phyloP scores from a whole-genome alignment of 2,329 filamentous ascomycete genomes.

The Penicillium polonicum region DNA sequence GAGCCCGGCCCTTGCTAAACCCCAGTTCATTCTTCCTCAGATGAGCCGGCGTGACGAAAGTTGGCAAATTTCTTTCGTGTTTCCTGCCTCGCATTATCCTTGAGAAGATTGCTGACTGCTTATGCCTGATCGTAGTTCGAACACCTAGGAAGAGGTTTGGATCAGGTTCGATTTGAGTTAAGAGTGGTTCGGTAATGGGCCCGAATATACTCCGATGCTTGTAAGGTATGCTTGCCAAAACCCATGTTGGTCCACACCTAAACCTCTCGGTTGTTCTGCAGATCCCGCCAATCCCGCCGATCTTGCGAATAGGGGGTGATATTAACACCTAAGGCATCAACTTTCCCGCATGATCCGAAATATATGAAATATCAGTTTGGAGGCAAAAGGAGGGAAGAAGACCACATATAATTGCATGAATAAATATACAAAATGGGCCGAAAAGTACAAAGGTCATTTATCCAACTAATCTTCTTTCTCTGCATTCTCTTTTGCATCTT shows the following conservation, averaged over 20 bases:
- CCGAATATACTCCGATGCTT: too few relatives aligned
- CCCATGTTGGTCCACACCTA: background rate
- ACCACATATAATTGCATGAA: constrained; percentile 2
- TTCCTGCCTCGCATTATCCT: too few relatives aligned
- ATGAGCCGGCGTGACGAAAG: too few relatives aligned
- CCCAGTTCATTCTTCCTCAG: too few relatives aligned
- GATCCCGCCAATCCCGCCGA: background rate
- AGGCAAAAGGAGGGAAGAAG: background rate
- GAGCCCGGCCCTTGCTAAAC: too few relatives aligned
- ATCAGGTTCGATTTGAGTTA: too few relatives aligned
- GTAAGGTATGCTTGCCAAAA: too few relatives aligned
- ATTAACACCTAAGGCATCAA: constrained; percentile 2
- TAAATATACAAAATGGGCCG: constrained; percentile 33
- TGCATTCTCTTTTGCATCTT: constrained; percentile 38
- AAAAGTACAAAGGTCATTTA: constrained; percentile 35
- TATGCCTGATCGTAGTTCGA: too few relatives aligned
- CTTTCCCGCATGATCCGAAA: background rate
- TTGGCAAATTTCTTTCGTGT: too few relatives aligned
- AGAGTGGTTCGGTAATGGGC: too few relatives aligned
- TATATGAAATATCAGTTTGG: background rate
- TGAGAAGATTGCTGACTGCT: too few relatives aligned
- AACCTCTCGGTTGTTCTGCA: background rate
- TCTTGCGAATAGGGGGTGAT: background rate
- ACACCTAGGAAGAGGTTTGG: too few relatives aligned
- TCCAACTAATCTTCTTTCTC: constrained; percentile 39